Conservation (phyloP, 768 basidiomycete genomes). For the Auriculariales sp. region DNA sequence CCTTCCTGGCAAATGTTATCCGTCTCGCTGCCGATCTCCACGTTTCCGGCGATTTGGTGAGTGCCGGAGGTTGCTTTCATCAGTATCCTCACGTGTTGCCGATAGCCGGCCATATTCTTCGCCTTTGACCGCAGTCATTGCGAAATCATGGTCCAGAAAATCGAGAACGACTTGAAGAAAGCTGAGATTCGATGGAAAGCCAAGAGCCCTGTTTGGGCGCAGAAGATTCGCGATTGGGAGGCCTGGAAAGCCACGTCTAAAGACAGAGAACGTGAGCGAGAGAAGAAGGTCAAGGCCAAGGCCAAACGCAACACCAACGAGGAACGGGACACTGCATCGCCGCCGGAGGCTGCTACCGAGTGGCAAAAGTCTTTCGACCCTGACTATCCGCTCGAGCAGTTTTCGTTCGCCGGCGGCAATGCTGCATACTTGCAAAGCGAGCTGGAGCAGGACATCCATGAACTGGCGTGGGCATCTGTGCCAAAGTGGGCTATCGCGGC, state of each 20-base stretch:
- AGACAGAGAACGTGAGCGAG: conserved; percentile 30
- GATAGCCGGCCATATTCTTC: conserved; percentile 53
- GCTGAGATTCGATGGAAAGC: conserved; percentile 38
- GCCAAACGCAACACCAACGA: conserved; percentile 21
- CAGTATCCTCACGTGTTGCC: background rate
- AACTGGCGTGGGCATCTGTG: conserved; percentile 20
- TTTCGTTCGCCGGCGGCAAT: conserved; percentile 38
- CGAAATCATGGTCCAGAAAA: conserved; percentile 31
- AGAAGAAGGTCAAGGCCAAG: conserved; percentile 23
- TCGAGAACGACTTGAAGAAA: conserved; percentile 22
- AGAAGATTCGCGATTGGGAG: conserved; percentile 36
- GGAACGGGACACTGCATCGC: conserved; percentile 8
- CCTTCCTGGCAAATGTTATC: conserved; percentile 31
- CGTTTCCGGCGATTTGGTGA: conserved; percentile 35
- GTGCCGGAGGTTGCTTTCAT: conserved; percentile 10
- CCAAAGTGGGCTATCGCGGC: conserved; percentile 32
- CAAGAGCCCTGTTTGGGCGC: conserved; percentile 30
- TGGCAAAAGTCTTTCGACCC: conserved; percentile 49
- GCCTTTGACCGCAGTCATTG: conserved; percentile 47
- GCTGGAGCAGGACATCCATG: conserved; percentile 31
- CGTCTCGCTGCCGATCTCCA: conserved; percentile 44
- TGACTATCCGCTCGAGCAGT: conserved; percentile 37
- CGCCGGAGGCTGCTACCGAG: conserved; percentile 10
- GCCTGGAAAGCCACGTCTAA: conserved; percentile 32
- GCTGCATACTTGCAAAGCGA: conserved; percentile 30